Base-by-base conservation (phyloP, 495 filamentous ascomycete species). In the Parathielavia appendiculata region DNA sequence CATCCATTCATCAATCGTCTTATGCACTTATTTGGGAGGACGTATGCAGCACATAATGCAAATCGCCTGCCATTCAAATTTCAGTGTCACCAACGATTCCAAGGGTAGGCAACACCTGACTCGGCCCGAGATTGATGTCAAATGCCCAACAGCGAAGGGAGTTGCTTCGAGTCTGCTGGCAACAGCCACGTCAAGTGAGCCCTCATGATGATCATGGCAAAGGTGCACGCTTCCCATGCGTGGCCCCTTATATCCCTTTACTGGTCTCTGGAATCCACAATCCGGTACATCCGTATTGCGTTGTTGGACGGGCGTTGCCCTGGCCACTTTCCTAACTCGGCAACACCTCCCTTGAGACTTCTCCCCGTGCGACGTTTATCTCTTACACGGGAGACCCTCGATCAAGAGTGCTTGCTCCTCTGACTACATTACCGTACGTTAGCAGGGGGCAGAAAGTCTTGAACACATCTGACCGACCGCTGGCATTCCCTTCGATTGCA, bases 1-100 rank as follows among this genome's bases (percentile, higher is more conserved):
- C 56, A 62, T 35, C 68, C 63, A 66, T 68, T 68, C 66, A 71
- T 69, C 68, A 61, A 60, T 47, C 62, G 66, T 56, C 55, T 61
- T 54, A 66, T 69, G 66, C 67, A 59, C 49, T 41, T n/a, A 48
- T 48, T 34, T 53, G 58, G 38, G 23, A 35, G 19, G 26, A 11
- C 45, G 36, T 41, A 48, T 56, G 43, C 53, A 44, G 53, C 23
- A 22, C n/a, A 32, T 61, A 59, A 66, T 66, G 63, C 57, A 60
- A 63, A 63, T 59, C 64, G 44, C 41, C 44, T 54, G 49, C 64
- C 66, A 65, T 40, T 59, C 64, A 67, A 63, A 58, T 61, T 56
- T 39, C 20, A 35, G 53, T 63, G 61, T 26, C 58, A 60, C 63
- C 40, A 59, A 55, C 53, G 53, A 59, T 36, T 57, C 45, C 48